Base-by-base conservation (phyloP, 2,329 filamentous ascomycete genomes). In the Diplodia mutila region DNA sequence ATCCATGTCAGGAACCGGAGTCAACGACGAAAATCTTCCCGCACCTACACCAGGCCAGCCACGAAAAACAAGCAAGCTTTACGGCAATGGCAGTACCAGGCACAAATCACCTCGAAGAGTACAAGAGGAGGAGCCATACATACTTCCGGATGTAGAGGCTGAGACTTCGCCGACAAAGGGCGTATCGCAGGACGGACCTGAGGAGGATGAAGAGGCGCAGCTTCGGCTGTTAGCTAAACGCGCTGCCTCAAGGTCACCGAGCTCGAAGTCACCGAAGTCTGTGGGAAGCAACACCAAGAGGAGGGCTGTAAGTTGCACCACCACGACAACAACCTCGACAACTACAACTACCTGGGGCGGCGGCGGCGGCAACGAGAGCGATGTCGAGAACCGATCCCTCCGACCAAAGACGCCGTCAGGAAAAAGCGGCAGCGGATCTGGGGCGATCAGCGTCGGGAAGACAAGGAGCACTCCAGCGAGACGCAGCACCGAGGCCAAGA, bases 1-100 rank as follows among this genome's bases (percentile, higher is more conserved):
- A 21, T 77, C 79, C 27, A 73, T 74, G 23, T 73, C 72, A 49
- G 88, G 87, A 72, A 84, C 87, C 71, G 86, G 87, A 61, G 85
- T 89, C n/a, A 87, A 92, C 75, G 93, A 97, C 71, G 94, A 97
- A 76, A 96, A 96, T 73, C 86, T 99, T 5, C 95, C 95, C 2
- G 94, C 94, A 0, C 95, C 95, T 3, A 99, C 95, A 4, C 95
- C 95, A 0, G 95, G 95, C 2, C 95, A 99, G 78, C 95, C 95
- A 32, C 89, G 95, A 70, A 98, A 99, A 84, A 91, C 91, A 18
- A 90, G 89, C 71, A 89, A 92, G 67, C 86, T 89, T 69, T 92
- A 94, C 73, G 86, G 85, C 87, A 94, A 72, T 25, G 72, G 71
- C 39, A 70, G 71, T 65, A n/a, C 42, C 11, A 72, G 73, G 27